Evolutionary conservation across 176 grass and related monocot species (phyloP).

Genomic region (Eragrostis curvula): DNA sequence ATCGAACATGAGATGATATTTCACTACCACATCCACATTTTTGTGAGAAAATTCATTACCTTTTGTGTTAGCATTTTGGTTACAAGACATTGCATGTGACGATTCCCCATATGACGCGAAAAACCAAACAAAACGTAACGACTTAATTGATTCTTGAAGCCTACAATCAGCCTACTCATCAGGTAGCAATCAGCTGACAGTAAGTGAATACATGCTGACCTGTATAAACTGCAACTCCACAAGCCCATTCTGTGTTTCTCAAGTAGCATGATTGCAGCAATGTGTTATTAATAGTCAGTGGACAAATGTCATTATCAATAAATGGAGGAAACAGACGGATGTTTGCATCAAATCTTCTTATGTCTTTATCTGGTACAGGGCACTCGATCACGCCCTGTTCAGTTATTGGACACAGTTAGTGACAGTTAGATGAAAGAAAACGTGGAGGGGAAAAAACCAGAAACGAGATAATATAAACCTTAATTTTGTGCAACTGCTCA

Average conservation of each 20-base stretch:
- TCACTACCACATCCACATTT: background rate
- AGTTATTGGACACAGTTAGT: conserved; percentile 45
- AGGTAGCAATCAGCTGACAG: background rate
- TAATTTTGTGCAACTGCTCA: conserved; percentile 95
- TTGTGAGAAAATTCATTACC: background rate
- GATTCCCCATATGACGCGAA: background rate
- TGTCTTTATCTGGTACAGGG: conserved; percentile 88
- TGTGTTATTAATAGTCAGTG: conserved; percentile 92
- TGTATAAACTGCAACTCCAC: conserved; percentile 96
- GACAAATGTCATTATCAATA: conserved; percentile 88
- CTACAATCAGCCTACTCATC: background rate
- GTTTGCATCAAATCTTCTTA: conserved; percentile 98
- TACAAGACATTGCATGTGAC: background rate
- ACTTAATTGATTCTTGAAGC: background rate
- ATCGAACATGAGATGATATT: background rate
- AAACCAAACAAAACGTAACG: background rate
- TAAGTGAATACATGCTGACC: conserved; percentile 47
- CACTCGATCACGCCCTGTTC: conserved; percentile 95
- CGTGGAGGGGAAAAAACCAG: conserved; percentile 15
- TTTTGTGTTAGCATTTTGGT: background rate
- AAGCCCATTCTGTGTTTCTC: conserved; percentile 99
- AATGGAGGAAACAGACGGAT: conserved; percentile 97
- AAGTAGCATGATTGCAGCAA: conserved; percentile 96
- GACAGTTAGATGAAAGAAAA: conserved; percentile 31
- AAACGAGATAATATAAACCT: conserved; percentile 51